These are phyloP conservation scores for Saccharomycopsis fodiens DNA, from an alignment of 805 yeast species.

Conservation along the genomic window DNA sequence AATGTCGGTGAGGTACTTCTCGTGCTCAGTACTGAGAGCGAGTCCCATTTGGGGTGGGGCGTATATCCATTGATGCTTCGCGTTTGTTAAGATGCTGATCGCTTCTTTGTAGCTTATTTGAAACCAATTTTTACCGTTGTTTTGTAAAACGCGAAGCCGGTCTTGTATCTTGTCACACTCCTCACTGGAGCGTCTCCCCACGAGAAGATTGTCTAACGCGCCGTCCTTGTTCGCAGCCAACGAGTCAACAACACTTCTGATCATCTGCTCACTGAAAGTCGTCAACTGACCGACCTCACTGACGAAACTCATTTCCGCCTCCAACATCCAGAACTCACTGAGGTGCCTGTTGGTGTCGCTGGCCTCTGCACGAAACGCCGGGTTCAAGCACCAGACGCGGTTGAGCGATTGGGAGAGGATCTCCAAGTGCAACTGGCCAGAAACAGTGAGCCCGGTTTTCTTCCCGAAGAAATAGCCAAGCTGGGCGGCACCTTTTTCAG, in stretches of 20 bases:
- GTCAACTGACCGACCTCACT: conserved; percentile 54
- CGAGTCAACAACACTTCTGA: conserved; percentile 39
- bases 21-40: conserved; percentile 75
- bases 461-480: conserved; percentile 73
- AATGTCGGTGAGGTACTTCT: conserved; percentile 77
- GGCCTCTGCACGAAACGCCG: conserved; percentile 90
- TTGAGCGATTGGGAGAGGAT: conserved; percentile 64
- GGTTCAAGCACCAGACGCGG: conserved; percentile 82
- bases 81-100: conserved; percentile 39
- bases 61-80: conserved; percentile 33
- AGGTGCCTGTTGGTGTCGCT: conserved; percentile 88
- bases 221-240: conserved; percentile 26
- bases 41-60: conserved; percentile 59
- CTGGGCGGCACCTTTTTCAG: conserved; percentile 21
- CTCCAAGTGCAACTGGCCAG: conserved; percentile 88
- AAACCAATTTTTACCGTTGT: conserved; percentile 42
- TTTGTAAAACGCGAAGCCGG: conserved; percentile 55
- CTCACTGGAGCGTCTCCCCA: conserved; percentile 30
- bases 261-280: conserved; percentile 60
- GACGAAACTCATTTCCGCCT: conserved; percentile 76
- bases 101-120: conserved; percentile 69
- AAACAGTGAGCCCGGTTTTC: conserved; percentile 72
- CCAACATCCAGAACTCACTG: conserved; percentile 97
- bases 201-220: conserved; percentile 21
- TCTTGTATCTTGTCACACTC: conserved; percentile 30